Evolutionary conservation across 768 basidiomycete species (phyloP), one percentile per base, ranked within the genome.

Genomic region (Russula lepida): DNA sequence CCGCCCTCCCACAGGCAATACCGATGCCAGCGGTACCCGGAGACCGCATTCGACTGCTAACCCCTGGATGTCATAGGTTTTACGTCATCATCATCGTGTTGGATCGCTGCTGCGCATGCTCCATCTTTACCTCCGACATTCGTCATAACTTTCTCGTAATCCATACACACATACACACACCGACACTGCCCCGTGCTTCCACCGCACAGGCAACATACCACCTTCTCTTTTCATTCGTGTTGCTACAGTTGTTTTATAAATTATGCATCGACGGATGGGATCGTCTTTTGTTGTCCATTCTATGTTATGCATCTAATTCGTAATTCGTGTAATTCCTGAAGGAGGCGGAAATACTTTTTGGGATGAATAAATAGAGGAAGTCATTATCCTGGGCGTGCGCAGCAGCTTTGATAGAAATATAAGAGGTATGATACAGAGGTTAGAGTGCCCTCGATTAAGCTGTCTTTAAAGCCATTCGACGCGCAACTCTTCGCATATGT

Each of bases 401-500:
- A 30, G 33, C 35, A 52, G 27, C 49, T 25, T 11, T 15, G 21
- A 47, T 41, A 52, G 35, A 52, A 52, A 28, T 58, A 62, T 28
- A 39, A 47, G 32, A 25, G 37, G 15, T 25, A 25, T 19, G 35
- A 54, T 21, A 37, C 52, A 35, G 7, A 15, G 0, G 3, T n/a
- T 21, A 19, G 21, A 19, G 27, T 21, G 23, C 9, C n/a, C 25
- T 23, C 28, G 30, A 30, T 63, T 39, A 63, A 30, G 56, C 25
- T 6, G 46, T 49, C 28, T 61, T 60, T 19, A 50, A n/a, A 32
- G 58, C 28, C 27, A 77, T 73, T 56, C 84, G 72, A 43, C 62
- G 56, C 8, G 57, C 52, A 9, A 28, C n/a, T 13, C 75, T 71
- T 67, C 73, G 78, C 88, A 92, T 91, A 50, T 73, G 73, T 21